Evolutionary conservation across 75 land plant genomes (phyloP), one percentile per base, ranked within the genome.

Genomic region (Ceratopteris richardii): DNA sequence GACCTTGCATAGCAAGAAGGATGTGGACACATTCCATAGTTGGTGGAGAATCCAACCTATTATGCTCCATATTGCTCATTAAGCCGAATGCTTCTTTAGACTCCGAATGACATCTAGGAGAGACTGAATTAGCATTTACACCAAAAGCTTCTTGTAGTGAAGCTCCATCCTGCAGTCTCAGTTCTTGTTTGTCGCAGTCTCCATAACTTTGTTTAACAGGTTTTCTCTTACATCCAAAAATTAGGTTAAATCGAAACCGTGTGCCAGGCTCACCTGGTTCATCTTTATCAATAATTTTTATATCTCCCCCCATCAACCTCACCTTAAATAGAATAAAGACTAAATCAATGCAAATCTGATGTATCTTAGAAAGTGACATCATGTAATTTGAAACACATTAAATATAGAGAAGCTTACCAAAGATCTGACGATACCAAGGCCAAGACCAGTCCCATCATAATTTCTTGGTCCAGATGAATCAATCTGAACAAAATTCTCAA

Each of bases 381-480:
- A n/a, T 30, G 29, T 19, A 63, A 21, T 22, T 19, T 13, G 30
- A 10, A 26, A 20, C 22, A 2, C 22, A 46, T 14, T 5, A 18
- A 46, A n/a, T n/a, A n/a, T n/a, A n/a, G n/a, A n/a, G n/a, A 17
- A 36, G 68, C 89, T 68, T 61, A 90, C 96, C 82, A 78, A 58
- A 11, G 96, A 86, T 61, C 70, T 77, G 44, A 90, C 96, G 22
- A 90, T 86, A 27, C 83, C 85, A 59, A 86, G 92, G 39, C 96
- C 96, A 31, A 90, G 77, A 19, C 96, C 96, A 50, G 85, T 83
- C 29, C 96, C 96, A 78, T 61, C 80, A 36, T 68, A 57, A 7
- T 22, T 67, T 24, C 63, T 59, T 48, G 29, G 37, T 25, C 64
- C 65, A 22, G 58, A 42, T 18, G 79, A 81, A 21, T 82, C 80